phyloP scores from a whole-genome alignment of 73 alveolate genomes.

The Urostyla sp. region DNA sequence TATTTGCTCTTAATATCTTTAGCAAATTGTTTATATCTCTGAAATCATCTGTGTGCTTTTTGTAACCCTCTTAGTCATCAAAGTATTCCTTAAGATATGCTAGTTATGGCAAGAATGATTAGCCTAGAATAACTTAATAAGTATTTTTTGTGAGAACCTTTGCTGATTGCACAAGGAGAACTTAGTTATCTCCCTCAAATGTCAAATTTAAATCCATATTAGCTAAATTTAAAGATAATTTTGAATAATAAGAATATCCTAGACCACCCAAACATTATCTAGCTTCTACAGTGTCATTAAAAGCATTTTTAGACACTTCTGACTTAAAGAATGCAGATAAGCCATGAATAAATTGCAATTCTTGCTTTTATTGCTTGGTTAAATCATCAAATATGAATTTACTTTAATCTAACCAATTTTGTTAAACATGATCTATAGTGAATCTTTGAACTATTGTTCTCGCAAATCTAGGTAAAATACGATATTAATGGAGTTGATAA shows the following conservation, averaged over 20 bases:
- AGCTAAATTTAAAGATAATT: conserved; percentile 56
- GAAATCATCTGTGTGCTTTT: conserved; percentile 8
- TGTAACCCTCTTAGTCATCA: conserved; percentile 24
- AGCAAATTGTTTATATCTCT: conserved; percentile 1
- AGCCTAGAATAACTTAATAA: conserved; percentile 3
- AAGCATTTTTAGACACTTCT: neutral
- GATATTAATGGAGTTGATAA: conserved; percentile 70
- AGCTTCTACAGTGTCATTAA: conserved; percentile 12
- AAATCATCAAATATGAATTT: neutral
- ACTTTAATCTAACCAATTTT: neutral
- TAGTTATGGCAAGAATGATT: conserved; percentile 35
- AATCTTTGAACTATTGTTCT: conserved; percentile 51
- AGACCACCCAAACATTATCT: conserved; percentile 25
- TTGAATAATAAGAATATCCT: conserved; percentile 65
- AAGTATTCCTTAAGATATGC: conserved; percentile 36
- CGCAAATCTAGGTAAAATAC: conserved; percentile 79
- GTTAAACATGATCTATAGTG: conserved; percentile 29
- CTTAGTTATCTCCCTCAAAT: conserved; percentile 93
- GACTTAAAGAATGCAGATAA: conserved; percentile 15
- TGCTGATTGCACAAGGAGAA: conserved; percentile 78
- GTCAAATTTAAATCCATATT: conserved; percentile 79
- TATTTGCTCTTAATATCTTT: conserved; percentile 29
- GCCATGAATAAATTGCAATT: conserved; percentile 8
- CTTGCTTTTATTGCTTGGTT: conserved; percentile 13
- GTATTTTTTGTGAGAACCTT: conserved; percentile 53